Base-by-base conservation (phyloP, 2,329 filamentous ascomycete genomes). In the Paraphoma sp. region DNA sequence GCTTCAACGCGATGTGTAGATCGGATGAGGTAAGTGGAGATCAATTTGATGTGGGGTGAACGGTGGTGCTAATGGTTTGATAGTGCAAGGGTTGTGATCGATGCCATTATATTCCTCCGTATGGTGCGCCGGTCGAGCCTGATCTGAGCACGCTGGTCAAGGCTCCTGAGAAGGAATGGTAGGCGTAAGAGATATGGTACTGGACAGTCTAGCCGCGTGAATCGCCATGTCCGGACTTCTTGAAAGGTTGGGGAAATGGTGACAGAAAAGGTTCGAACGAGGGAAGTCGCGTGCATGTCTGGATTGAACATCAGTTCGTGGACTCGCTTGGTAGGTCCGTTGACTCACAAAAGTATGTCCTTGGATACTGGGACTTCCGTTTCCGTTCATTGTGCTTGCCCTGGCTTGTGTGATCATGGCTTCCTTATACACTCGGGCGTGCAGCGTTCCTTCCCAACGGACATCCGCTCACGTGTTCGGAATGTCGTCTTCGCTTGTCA, bases 71-170 rank as follows among this genome's bases (percentile, higher is more conserved):
- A 30, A 38, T 17, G 16, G 8, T 23, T 16, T 17, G 6, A 16
- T 28, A 58, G 56, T 58, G 56, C 48, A 33, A 33, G 18, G 52
- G 38, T n/a, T 58, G 56, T 16, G 56, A 58, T 43, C 56, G 56
- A 9, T 58, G 56, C 33, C 44, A 50, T 14, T 58, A 41, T 29
- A 49, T 16, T 11, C 16, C 42, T 7, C 45, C 42, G n/a, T 42
- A 43, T 12, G 54, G 50, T 9, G 51, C 17, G 8, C 42, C 43
- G 31, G 8, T 54, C 18, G 9, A 42, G 47, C 51, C 51, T 6
- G 51, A 54, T 38, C 5, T 54, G 11, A 29, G 17, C 28, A 57
- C 55, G 49, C 16, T 45, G n/a, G 30, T 28, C 16, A 30, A 28
- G 36, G 7, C 33, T 53, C 8, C 11, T 2, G 3, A 40, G 9